Evolutionary conservation across 495 filamentous ascomycete genomes (phyloP), one percentile per base, ranked within the genome.

Genomic region (Daldinia caldariorum): DNA sequence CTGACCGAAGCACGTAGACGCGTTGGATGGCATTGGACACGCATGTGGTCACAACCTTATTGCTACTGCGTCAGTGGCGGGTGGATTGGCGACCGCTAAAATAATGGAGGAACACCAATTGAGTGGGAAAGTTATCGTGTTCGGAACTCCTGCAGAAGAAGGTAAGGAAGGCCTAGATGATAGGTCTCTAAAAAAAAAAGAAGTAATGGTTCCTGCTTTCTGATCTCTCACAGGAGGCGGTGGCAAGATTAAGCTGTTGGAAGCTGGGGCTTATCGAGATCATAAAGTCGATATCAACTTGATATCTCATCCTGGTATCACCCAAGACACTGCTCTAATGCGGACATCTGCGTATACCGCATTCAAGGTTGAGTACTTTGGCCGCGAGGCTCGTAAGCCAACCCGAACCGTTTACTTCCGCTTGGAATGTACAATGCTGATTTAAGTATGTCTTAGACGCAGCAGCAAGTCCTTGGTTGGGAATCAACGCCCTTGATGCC

Each of bases 111-210:
- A 80, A 35, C 80, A 83, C 43, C 69, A 73, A 1, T 73, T 90
- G 6, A 76, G 79, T 0, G 90, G 90, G 5, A 87, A 87, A 47
- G 80, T 89, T 0, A 78, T 88, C 47, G 70, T 93, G 34, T 84
- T 92, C 29, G 90, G 90, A 18, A 92, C 90, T 0, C 90, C 90
- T 0, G 90, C 87, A 0, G 90, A 93, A 76, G 90, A 92, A 79
- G 86, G 74, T 78, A 41, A 66, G 64, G 10, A 4, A 34, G 32
- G 4, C 7, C 26, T 41, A 37, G 35, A 62, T 18, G 26, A 29
- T n/a, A 38, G 9, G 43, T 43, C 31, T 22, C 14, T 63, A 7
- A 57, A 32, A 14, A 29, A 16, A 32, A 64, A 6, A 13, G 16
- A 50, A n/a, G 1, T 26, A 3, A 26, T 26, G 26, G 26, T 26